Evolutionary conservation across 2,329 filamentous ascomycete species (phyloP).

Genomic region (Ceratocystis diversiconidia): DNA sequence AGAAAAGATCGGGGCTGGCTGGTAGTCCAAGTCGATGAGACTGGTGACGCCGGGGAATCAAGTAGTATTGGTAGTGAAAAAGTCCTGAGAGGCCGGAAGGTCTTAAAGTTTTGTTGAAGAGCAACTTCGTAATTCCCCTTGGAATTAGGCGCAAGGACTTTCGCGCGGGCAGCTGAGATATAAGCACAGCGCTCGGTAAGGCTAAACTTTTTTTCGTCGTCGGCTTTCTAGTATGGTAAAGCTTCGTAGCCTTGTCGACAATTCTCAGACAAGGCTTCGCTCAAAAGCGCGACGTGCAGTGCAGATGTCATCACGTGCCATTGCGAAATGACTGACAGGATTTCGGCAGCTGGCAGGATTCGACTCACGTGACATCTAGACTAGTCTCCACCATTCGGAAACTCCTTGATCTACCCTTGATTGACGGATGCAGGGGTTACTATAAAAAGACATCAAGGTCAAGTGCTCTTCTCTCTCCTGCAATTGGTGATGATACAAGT

Average conservation of each 20-base stretch:
- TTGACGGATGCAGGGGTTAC: not conserved
- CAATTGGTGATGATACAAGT: not conserved
- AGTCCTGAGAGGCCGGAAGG: no score
- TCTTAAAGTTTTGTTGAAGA: no score
- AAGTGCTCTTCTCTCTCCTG: not conserved
- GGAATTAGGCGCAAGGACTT: not conserved
- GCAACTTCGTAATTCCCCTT: not conserved
- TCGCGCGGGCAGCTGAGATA: not conserved
- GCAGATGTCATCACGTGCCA: not conserved
- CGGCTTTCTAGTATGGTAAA: not conserved
- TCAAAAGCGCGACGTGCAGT: not conserved
- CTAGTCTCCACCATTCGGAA: not conserved
- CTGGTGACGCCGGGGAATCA: not conserved
- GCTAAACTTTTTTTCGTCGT: not conserved
- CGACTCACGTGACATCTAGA: not conserved
- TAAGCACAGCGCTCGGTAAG: not conserved
- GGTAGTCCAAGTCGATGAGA: not conserved
- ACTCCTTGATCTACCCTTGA: conserved; percentile 1
- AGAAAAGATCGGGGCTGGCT: not conserved
- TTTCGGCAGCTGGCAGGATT: not conserved
- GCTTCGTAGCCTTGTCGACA: conserved; percentile 5
- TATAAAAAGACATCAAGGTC: not conserved
- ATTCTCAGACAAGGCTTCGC: not conserved
- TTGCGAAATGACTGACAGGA: not conserved
- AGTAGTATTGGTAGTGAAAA: no score